Percentiles rank a stretch among this genome's conserved stretches.
Evolutionary conservation across 139 green algal species (phyloP).

Genomic region (Chlorokybus atmophyticus): DNA sequence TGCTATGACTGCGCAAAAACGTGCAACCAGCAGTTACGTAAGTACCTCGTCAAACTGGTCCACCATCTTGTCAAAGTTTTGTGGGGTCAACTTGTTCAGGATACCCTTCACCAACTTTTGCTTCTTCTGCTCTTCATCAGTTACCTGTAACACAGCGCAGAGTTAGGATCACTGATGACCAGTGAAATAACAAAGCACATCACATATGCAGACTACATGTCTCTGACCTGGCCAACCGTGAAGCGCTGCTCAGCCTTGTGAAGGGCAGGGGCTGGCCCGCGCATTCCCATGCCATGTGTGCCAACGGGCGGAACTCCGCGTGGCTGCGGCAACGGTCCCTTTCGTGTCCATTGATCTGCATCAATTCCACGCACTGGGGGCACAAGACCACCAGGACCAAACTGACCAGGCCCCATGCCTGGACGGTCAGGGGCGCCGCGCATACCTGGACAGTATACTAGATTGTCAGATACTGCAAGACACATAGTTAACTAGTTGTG

Average conservation of each 20-base stretch:
- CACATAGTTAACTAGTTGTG: too few relatives aligned
- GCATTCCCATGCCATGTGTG: background rate
- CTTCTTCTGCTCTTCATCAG: slow-evolving; percentile 75
- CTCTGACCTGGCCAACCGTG: slow-evolving; percentile 2
- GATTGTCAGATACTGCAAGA: too few relatives aligned
- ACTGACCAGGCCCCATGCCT: background rate
- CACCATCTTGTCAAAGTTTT: slow-evolving; percentile 90
- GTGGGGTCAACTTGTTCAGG: slow-evolving; percentile 96
- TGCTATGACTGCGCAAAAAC: slow-evolving; percentile 1
- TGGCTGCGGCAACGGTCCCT: background rate
- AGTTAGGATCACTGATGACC: too few relatives aligned
- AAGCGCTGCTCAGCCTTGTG: slow-evolving; percentile 33
- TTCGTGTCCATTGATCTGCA: background rate
- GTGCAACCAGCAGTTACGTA: too few relatives aligned
- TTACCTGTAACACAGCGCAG: slow-evolving; percentile 16
- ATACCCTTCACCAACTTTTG: slow-evolving; percentile 78
- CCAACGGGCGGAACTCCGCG: background rate
- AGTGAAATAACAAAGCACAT: too few relatives aligned
- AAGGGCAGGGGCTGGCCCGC: slow-evolving; percentile 13
- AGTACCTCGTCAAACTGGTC: slow-evolving; percentile 37
- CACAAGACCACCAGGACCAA: background rate
- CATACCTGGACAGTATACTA: too few relatives aligned
- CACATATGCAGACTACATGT: too few relatives aligned
- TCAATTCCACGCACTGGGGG: background rate
- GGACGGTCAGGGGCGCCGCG: background rate